These are phyloP conservation scores for Silene coronaria DNA, from an alignment of 179 eudicot species.

Conservation along the genomic window DNA sequence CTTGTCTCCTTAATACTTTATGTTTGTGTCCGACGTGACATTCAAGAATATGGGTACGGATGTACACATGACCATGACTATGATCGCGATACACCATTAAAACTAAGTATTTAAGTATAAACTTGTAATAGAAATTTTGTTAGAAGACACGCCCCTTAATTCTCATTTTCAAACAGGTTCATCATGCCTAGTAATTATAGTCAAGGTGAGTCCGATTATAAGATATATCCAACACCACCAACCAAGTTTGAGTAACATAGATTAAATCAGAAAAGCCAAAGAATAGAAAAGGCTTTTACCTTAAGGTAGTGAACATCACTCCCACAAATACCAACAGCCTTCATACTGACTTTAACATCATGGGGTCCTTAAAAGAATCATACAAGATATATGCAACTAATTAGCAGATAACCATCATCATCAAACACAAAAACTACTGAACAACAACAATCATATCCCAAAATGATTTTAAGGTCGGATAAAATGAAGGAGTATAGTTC, in stretches of 20 bases:
- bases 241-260: not conserved
- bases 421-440: not conserved
- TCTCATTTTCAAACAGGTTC: no score
- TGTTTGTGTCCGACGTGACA: no score
- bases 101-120: no score
- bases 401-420: not conserved
- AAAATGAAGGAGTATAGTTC: not conserved
- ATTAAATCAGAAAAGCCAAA: not conserved
- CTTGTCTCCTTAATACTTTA: not conserved
- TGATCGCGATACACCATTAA: no score
- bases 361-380: conserved; percentile 49
- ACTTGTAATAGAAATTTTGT: no score
- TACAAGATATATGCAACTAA: conserved; percentile 4
- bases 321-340: conserved; percentile 96
- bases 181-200: no score
- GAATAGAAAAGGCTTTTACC: conserved; percentile 35
- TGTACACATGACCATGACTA: no score
- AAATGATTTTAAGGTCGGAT: no score
- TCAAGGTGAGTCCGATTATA: no score
- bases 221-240: not conserved
- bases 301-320: conserved; percentile 94
- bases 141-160: no score
- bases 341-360: conserved; percentile 81
- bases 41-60: no score
- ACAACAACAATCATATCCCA: not conserved